Conservation (phyloP, 2,329 filamentous ascomycete genomes). For the Calycina marina region DNA sequence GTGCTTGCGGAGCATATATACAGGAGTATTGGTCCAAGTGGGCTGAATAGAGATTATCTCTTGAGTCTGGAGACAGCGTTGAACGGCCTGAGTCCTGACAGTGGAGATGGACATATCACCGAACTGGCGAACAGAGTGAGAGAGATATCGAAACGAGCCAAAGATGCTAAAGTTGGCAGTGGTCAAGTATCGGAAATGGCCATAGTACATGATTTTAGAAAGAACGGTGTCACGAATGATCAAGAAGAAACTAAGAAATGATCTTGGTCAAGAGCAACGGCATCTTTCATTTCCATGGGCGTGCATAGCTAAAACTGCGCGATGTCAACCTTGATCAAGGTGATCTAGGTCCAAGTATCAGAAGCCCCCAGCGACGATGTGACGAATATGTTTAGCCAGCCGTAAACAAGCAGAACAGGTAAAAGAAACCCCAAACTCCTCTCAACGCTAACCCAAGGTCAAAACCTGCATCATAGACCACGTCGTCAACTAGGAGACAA, state of each 20-base stretch:
- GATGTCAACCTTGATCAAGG: conserved; percentile 19
- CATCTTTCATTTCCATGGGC: too few species aligned
- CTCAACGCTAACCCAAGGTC: conserved; percentile 20
- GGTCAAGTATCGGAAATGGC: conserved; percentile 9
- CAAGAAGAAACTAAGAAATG: conserved; percentile 41
- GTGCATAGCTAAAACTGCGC: conserved; percentile 17
- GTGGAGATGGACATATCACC: conserved; percentile 69
- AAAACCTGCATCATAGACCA: conserved; percentile 22
- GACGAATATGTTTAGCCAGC: conserved; percentile 10
- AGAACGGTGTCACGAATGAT: conserved; percentile 36
- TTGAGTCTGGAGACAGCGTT: conserved; percentile 66
- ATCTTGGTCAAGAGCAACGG: conserved; percentile 20
- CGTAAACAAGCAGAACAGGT: conserved; percentile 19
- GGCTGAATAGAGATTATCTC: conserved; percentile 81
- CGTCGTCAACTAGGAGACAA: conserved; percentile 15
- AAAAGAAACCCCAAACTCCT: conserved; percentile 20
- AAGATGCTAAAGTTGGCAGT: conserved; percentile 8
- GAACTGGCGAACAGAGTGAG: conserved; percentile 65
- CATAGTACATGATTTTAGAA: conserved; percentile 26
- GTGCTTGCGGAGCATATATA: conserved; percentile 69
- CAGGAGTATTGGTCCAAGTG: conserved; percentile 65
- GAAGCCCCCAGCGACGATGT: conserved; percentile 13
- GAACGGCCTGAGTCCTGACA: conserved; percentile 55
- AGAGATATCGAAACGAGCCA: conserved; percentile 36
- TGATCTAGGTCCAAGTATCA: conserved; percentile 17